A percentile compares a stretch with the other conserved stretches of the same genome.
Conservation (phyloP, 202 grass and related monocot species). For the Setaria italica region DNA sequence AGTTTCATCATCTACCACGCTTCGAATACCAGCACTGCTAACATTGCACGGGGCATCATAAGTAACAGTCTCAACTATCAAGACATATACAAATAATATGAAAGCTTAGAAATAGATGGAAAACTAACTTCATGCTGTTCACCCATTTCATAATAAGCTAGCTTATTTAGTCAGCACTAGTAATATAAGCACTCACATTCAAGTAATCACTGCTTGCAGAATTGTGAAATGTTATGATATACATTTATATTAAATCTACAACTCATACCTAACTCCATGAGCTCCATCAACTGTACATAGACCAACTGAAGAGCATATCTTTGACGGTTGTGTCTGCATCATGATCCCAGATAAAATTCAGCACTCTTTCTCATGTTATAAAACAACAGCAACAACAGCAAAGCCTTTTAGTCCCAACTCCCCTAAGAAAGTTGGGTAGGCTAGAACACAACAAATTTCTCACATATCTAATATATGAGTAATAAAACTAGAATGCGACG, state of each 20-base stretch:
- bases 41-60: background rate
- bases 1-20: slow-evolving; percentile 61
- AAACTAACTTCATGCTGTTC: slow-evolving; percentile 13
- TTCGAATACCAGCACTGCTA: slow-evolving; percentile 62
- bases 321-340: slow-evolving; percentile 62
- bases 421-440: background rate
- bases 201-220: background rate
- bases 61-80: slow-evolving; percentile 29
- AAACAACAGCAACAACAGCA: background rate
- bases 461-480: background rate
- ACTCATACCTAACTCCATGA: slow-evolving; percentile 58
- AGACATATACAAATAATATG: background rate
- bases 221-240: background rate
- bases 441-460: background rate
- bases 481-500: slow-evolving; percentile 16
- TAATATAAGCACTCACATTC: slow-evolving; percentile 7
- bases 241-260: slow-evolving; percentile 9
- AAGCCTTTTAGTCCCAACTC: background rate
- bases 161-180: background rate
- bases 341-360: slow-evolving; percentile 9
- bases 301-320: slow-evolving; percentile 71
- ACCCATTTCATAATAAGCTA: background rate
- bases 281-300: slow-evolving; percentile 68
- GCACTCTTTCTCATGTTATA: background rate
- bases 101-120: slow-evolving; percentile 8